phyloP scores from a whole-genome alignment of 371 early-diverging fungal genomes.

The Mucor saturninus region DNA sequence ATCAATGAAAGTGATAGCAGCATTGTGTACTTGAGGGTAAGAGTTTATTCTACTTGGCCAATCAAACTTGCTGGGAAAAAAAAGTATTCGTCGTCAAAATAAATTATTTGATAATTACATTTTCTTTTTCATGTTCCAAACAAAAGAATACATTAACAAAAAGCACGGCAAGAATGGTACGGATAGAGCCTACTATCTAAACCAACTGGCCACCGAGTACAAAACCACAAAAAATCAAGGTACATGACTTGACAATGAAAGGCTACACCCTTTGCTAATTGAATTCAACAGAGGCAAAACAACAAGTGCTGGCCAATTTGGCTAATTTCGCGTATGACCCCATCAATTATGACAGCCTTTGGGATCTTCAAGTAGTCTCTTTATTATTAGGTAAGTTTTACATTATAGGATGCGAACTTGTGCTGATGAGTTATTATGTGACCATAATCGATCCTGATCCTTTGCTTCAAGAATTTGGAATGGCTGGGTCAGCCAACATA shows the following conservation, averaged over 20 bases:
- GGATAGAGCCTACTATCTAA: slow-evolving; percentile 38
- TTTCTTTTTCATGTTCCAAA: slow-evolving; percentile 31
- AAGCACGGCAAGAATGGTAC: slow-evolving; percentile 23
- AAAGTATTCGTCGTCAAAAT: too few relatives aligned
- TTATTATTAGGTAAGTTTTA: slow-evolving; percentile 51
- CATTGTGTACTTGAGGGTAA: too few relatives aligned
- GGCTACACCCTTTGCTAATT: slow-evolving; percentile 8
- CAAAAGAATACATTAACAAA: slow-evolving; percentile 27
- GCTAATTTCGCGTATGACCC: slow-evolving; percentile 72
- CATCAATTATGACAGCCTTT: slow-evolving; percentile 55
- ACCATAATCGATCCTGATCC: slow-evolving; percentile 38
- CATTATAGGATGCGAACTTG: background rate
- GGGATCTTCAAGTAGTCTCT: slow-evolving; percentile 49
- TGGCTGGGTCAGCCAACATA: slow-evolving; percentile 61
- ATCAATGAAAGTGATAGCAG: too few relatives aligned
- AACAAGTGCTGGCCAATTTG: slow-evolving; percentile 61
- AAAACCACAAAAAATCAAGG: slow-evolving; percentile 36
- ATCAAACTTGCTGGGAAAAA: too few relatives aligned
- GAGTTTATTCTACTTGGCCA: too few relatives aligned
- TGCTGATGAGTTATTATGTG: slow-evolving; percentile 3
- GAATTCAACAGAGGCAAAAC: slow-evolving; percentile 47
- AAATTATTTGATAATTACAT: too few relatives aligned
- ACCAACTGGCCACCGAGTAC: slow-evolving; percentile 46
- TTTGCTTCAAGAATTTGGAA: slow-evolving; percentile 49
- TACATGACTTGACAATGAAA: slow-evolving; percentile 8